These are phyloP conservation scores for Basipetospora chlamydospora DNA, from an alignment of 2,329 filamentous ascomycete genomes.

Conservation along the genomic window DNA sequence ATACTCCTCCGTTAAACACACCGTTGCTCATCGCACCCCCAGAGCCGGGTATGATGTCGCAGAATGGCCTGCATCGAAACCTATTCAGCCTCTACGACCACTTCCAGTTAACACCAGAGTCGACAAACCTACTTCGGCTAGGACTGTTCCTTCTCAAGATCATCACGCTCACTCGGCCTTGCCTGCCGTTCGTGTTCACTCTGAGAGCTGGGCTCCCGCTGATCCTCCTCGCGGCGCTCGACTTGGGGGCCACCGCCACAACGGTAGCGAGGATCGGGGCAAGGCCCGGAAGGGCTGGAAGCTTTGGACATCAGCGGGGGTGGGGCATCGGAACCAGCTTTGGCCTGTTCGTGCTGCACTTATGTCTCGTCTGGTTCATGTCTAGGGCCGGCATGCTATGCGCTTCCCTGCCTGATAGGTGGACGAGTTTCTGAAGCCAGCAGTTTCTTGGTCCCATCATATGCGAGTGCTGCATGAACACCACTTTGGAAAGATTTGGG, in stretches of 20 bases:
- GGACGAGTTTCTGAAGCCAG: background rate
- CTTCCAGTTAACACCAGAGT: too few species aligned
- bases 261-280: background rate
- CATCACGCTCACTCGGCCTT: conserved; percentile 48
- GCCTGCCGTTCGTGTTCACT: conserved; percentile 56
- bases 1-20: conserved; percentile 7
- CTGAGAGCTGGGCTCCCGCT: conserved; percentile 52
- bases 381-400: background rate
- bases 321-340: background rate
- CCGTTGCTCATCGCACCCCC: conserved; percentile 8
- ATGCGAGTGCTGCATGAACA: too few species aligned
- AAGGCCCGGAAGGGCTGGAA: background rate
- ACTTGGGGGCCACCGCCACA: conserved; percentile 31
- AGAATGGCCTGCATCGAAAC: too few species aligned
- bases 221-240: conserved; percentile 52
- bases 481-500: too few species aligned
- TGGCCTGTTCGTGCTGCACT: conserved; percentile 1
- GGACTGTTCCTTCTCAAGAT: conserved; percentile 56
- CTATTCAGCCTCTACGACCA: too few species aligned
- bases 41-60: too few species aligned
- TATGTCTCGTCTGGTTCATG: background rate
- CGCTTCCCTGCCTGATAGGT: background rate
- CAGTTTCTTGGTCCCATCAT: background rate
- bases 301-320: background rate
- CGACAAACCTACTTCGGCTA: too few species aligned